phyloP scores from a whole-genome alignment of 257 asterid genomes.

The Galeopsis tetrahit region DNA sequence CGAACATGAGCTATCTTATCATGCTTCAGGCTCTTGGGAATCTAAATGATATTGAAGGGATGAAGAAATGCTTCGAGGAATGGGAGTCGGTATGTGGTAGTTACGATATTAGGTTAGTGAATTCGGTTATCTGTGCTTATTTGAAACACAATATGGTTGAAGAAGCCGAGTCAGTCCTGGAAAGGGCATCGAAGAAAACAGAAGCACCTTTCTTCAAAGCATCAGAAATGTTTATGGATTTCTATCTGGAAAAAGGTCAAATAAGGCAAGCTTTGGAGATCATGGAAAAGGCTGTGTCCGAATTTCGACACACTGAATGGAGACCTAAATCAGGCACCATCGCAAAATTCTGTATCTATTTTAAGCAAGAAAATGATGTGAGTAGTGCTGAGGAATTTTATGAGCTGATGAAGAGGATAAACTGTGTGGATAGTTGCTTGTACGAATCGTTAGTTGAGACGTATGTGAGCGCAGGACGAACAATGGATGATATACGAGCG shows the following conservation, averaged over 20 bases:
- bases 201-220: constrained; percentile 57
- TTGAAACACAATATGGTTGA: constrained; percentile 51
- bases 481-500: constrained; percentile 38
- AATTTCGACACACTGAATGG: constrained; percentile 43
- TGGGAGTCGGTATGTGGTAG: constrained; percentile 63
- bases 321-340: constrained; percentile 41
- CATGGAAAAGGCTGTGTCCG: constrained; percentile 50
- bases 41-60: constrained; percentile 54
- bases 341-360: constrained; percentile 41
- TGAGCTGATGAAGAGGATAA: constrained; percentile 52
- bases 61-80: constrained; percentile 71
- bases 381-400: constrained; percentile 66
- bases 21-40: constrained; percentile 70
- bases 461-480: constrained; percentile 58
- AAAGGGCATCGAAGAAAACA: constrained; percentile 45
- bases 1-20: constrained; percentile 66
- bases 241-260: constrained; percentile 44
- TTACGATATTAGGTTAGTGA: constrained; percentile 61
- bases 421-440: constrained; percentile 43
- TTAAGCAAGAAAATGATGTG: constrained; percentile 51
- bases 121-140: constrained; percentile 53
- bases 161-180: constrained; percentile 59
- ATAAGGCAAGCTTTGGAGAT: constrained; percentile 49
- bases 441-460: constrained; percentile 52
- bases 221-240: constrained; percentile 58